Conservation (phyloP, 805 yeast genomes). For the Candida andamanensis region DNA sequence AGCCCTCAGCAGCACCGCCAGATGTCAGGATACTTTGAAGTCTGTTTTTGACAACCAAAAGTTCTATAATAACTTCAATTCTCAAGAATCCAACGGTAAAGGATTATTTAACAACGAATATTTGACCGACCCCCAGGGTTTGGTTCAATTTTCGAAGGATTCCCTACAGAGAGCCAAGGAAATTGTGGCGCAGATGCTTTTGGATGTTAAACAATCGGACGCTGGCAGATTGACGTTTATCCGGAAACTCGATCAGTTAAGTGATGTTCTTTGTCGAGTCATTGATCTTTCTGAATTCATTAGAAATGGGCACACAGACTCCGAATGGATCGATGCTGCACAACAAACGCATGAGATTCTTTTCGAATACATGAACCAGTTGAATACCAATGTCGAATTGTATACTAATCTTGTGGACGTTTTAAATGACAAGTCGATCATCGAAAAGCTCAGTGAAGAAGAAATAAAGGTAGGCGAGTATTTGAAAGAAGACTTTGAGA, state of each 20-base stretch:
- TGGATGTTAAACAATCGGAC: slow-evolving; percentile 30
- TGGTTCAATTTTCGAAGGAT: slow-evolving; percentile 57
- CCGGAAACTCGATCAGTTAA: slow-evolving; percentile 68
- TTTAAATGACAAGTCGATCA: slow-evolving; percentile 34
- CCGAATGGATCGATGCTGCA: slow-evolving; percentile 68
- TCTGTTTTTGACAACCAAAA: slow-evolving; percentile 60
- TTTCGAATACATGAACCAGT: slow-evolving; percentile 89
- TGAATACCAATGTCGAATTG: slow-evolving; percentile 77
- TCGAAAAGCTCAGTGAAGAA: slow-evolving; percentile 50
- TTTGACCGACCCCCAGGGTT: slow-evolving; percentile 64
- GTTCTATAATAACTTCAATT: slow-evolving; percentile 51
- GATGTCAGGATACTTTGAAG: no score
- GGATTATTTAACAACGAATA: slow-evolving; percentile 78
- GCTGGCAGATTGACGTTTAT: slow-evolving; percentile 48
- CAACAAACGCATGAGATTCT: slow-evolving; percentile 81
- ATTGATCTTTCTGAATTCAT: slow-evolving; percentile 92
- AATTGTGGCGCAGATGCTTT: slow-evolving; percentile 53
- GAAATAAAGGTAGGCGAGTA: slow-evolving; percentile 80
- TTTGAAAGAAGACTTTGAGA: slow-evolving; percentile 76
- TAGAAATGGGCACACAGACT: slow-evolving; percentile 80
- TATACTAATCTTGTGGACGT: slow-evolving; percentile 57
- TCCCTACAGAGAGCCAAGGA: slow-evolving; percentile 63
- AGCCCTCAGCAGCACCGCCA: no score
- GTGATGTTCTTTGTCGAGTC: slow-evolving; percentile 86
- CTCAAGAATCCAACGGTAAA: slow-evolving; percentile 14